Base-by-base conservation (phyloP, 2,329 filamentous ascomycete genomes). In the Didymella arachidicola region DNA sequence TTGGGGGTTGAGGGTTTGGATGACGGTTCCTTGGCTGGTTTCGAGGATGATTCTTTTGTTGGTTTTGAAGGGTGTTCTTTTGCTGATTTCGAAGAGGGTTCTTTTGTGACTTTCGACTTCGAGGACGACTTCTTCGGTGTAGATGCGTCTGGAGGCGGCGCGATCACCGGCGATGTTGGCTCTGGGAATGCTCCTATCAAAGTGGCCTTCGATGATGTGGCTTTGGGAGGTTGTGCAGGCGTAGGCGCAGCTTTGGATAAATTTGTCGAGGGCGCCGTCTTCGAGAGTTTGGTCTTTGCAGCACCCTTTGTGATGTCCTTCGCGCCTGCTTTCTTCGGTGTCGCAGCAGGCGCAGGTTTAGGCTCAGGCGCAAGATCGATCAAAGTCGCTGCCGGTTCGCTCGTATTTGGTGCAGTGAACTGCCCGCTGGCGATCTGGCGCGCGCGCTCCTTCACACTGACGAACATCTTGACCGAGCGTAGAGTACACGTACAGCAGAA, bases 371-470 rank as follows among this genome's bases (percentile, higher is more conserved):
- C 44, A 39, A 48, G 43, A 29, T 53, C 43, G 10, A 53, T 42
- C 26, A 50, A 25, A 27, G 47, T 47, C 18, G 49, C 22, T 27
- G 34, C 53, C 7, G 36, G 51, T 2, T 22, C 29, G 18, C 29
- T 52, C 16, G 51, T 44, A 12, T 36, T 12, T 14, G 43, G 8
- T 2, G 57, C 42, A 30, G 46, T 53, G 44, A 63, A 63, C 27
- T 63, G 57, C 16, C 60, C 60, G 25, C 22, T 63, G 18, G 60
- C 60, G 43, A 63, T 63, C 39, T 63, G 60, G 32, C 53, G 49
- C 46, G 60, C 60, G 44, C 60, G 57, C 30, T 63, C 60, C 43
- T 63, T 63, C 16, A 63, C 60, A 53, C 60, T 63, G 47, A 63
- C 46, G 46, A 63, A 63, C 60, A 63, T 63, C 25, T 49, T 58